Evolutionary conservation across 2,329 filamentous ascomycete genomes (phyloP).

Genomic region (Sporothrix pallida): DNA sequence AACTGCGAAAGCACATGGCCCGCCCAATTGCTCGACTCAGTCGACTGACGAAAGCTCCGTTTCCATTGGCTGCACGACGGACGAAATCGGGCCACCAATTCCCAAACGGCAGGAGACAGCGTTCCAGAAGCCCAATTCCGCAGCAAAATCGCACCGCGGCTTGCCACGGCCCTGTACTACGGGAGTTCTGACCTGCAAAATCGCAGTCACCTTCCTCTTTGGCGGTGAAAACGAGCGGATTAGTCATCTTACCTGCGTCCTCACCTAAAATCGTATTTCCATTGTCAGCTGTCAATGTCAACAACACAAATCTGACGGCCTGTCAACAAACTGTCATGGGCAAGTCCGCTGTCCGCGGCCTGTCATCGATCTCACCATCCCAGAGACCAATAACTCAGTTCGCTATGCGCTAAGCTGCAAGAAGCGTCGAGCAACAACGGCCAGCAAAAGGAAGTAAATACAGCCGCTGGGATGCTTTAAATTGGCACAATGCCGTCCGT

Average conservation of each 20-base stretch:
- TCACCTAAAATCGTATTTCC: not conserved
- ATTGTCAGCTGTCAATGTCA: conserved; percentile 8
- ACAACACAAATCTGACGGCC: not conserved
- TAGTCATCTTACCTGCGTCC: not conserved
- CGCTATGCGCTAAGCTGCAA: conserved; percentile 21
- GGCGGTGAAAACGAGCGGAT: not conserved
- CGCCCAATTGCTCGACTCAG: not conserved
- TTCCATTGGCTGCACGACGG: conserved; percentile 33
- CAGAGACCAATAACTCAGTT: not conserved
- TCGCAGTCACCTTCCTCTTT: conserved; percentile 19
- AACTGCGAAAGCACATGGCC: conserved; percentile 3
- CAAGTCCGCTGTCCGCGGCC: not conserved
- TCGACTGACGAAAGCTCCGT: conserved; percentile 6
- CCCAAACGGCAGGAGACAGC: conserved; percentile 25
- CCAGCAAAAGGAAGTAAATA: not conserved
- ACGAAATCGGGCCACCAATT: conserved; percentile 33
- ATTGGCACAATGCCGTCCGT: conserved; percentile 12
- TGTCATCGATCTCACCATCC: not conserved
- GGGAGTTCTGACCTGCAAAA: conserved; percentile 2
- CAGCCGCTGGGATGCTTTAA: not conserved
- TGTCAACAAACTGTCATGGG: conserved; percentile 8
- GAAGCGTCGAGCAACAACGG: not conserved
- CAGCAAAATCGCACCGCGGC: conserved; percentile 4
- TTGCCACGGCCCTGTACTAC: not conserved
- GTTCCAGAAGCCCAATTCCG: not conserved